Base-by-base conservation (phyloP, 108 stramenopile genomes). In the Conticribra guillardii region DNA sequence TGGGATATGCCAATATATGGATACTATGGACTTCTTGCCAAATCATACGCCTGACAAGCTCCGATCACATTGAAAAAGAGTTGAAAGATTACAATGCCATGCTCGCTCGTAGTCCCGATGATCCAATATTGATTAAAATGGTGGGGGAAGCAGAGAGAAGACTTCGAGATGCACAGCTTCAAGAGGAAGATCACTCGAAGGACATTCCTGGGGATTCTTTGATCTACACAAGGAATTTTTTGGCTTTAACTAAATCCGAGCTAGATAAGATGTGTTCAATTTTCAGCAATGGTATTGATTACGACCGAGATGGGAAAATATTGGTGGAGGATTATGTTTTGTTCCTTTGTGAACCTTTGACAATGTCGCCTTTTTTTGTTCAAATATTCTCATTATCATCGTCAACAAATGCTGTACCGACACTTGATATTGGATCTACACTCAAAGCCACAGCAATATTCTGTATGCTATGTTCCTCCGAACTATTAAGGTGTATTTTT, bases 371-470 rank as follows among this genome's bases (percentile, higher is more conserved):
- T 2, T 79, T 79, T 24, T 16, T 73, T 48, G 22, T 61, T 29
- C 67, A 74, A 54, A 74, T 80, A 34, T 80, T 80, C 41, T 33
- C 66, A n/a, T 54, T 74, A 15, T 68, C 79, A 22, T 55, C 67
- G 3, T 17, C 63, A 19, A 65, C 46, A 14, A 66, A 62, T 54
- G 54, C n/a, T 24, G 8, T 11, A 11, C 67, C 67, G 28, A 58
- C 69, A 24, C 33, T 74, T 23, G 67, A 74, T 45, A 22, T 74
- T 69, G 79, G 79, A 27, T 54, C 79, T 4, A 74, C 79, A 26
- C 54, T 74, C n/a, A 80, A 80, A 51, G 67, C 73, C 0, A 74
- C 61, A 26, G 60, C 73, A 3, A 58, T 69, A 14, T 80, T 74
- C 48, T 79, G 79, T 24, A 79, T 79, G 79, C 59, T 79, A 1